Evolutionary conservation across 805 yeast genomes (phyloP).

Genomic region (Kockiozyma suomiensis): DNA sequence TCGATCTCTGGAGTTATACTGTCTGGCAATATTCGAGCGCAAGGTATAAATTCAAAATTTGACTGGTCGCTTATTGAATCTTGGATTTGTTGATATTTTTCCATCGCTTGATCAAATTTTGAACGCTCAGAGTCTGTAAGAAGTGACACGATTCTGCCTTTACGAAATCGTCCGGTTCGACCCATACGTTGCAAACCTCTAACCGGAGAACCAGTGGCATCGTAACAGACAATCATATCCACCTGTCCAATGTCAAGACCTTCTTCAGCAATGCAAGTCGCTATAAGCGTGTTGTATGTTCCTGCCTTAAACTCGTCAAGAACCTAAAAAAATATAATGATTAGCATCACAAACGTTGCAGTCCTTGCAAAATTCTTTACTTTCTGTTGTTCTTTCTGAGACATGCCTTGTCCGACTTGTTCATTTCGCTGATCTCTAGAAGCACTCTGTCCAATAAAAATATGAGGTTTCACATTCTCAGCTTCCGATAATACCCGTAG

Average conservation of each 20-base stretch:
- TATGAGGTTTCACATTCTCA: slow-evolving; percentile 62
- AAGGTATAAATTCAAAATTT: slow-evolving; percentile 52
- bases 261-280: slow-evolving; percentile 98
- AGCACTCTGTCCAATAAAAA: slow-evolving; percentile 89
- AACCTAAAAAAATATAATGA: too few relatives aligned
- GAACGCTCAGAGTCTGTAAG: slow-evolving; percentile 75
- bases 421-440: slow-evolving; percentile 38
- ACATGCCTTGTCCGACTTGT: slow-evolving; percentile 82
- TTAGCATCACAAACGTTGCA: too few relatives aligned
- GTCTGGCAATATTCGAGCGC: slow-evolving; percentile 64
- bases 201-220: slow-evolving; percentile 90
- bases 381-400: slow-evolving; percentile 82
- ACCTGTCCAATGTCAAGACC: slow-evolving; percentile 99
- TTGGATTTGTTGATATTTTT: slow-evolving; percentile 78
- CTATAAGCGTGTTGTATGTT: slow-evolving; percentile 76
- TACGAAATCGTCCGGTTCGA: slow-evolving; percentile 93
- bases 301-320: slow-evolving; percentile 75
- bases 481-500: slow-evolving; percentile 55
- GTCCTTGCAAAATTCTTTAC: too few relatives aligned
- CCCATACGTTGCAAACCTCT: slow-evolving; percentile 96
- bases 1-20: slow-evolving; percentile 58
- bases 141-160: slow-evolving; percentile 76
- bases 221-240: slow-evolving; percentile 88
- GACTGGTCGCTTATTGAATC: slow-evolving; percentile 46
- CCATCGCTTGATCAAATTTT: slow-evolving; percentile 83